Percentiles rank a stretch among this genome's conserved stretches.
phyloP scores from a whole-genome alignment of 202 grass and related monocot genomes.

The Digitaria exilis region DNA sequence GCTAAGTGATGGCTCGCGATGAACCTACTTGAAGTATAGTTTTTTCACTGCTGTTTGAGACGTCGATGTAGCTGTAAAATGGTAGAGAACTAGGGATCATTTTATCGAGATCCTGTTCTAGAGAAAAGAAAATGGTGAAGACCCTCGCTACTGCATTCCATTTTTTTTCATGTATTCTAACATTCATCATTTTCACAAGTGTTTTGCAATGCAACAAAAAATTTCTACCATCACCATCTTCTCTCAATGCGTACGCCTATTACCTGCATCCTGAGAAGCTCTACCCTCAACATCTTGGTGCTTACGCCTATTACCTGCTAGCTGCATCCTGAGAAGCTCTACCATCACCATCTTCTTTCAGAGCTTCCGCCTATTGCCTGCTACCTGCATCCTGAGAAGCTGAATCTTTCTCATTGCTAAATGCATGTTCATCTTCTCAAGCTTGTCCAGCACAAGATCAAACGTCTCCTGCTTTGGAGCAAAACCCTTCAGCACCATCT shows the following conservation, averaged over 20 bases:
- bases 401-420: slow-evolving; percentile 52
- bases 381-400: slow-evolving; percentile 39
- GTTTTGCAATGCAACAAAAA: not conserved
- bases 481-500: slow-evolving; percentile 74
- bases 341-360: slow-evolving; percentile 1
- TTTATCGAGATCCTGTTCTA: not conserved
- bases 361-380: slow-evolving; percentile 39
- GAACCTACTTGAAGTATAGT: not conserved
- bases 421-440: slow-evolving; percentile 62
- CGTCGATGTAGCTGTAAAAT: not conserved
- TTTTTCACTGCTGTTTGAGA: not conserved
- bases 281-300: no score
- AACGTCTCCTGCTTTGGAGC: slow-evolving; percentile 64
- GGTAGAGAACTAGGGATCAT: not conserved
- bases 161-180: not conserved
- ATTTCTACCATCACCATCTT: slow-evolving; percentile 5
- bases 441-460: slow-evolving; percentile 56
- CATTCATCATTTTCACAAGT: slow-evolving; percentile 1
- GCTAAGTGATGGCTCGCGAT: not conserved
- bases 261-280: slow-evolving; percentile 43
- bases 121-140: not conserved
- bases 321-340: slow-evolving; percentile 42
- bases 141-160: not conserved
- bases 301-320: no score
- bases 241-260: slow-evolving; percentile 31